These are phyloP conservation scores for Trypanosoma scelopori DNA, from an alignment of 208 protist genomes.

Conservation along the genomic window DNA sequence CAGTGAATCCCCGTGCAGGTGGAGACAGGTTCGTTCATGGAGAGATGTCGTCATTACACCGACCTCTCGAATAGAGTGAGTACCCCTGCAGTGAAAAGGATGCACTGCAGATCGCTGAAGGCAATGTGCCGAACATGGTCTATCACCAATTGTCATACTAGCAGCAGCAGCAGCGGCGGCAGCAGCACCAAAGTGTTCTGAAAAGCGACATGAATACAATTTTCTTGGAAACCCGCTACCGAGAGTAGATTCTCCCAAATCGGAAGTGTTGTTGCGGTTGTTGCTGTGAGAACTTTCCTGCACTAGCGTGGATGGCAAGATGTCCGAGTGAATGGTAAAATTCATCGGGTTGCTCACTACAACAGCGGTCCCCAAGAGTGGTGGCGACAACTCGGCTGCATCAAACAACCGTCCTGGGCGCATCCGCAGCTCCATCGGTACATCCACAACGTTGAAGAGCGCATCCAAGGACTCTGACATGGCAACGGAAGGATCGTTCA, in stretches of 20 bases:
- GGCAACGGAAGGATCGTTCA: neutral
- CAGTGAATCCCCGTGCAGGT: neutral
- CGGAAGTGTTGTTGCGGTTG: no score
- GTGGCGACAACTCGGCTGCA: neutral
- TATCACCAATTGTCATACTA: neutral
- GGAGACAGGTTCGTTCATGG: no score
- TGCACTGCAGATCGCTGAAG: neutral
- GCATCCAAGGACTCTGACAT: neutral
- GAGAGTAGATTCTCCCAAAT: no score
- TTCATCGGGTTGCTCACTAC: neutral
- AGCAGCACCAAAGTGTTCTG: neutral
- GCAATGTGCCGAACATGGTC: neutral
- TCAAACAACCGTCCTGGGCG: constrained; percentile 2
- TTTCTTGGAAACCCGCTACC: neutral
- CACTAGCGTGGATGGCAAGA: neutral
- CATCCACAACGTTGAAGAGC: constrained; percentile 2
- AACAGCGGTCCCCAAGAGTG: neutral
- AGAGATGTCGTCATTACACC: neutral
- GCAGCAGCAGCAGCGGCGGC: neutral
- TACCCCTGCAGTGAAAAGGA: neutral
- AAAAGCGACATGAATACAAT: neutral
- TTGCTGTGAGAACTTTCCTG: neutral
- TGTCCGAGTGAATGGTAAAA: constrained; percentile 9
- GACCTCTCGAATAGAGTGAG: neutral
- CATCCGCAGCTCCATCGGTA: neutral